A percentile compares a stretch with the other conserved stretches of the same genome.
Conservation (phyloP, 306 rosid species). For the Pueraria montana region DNA sequence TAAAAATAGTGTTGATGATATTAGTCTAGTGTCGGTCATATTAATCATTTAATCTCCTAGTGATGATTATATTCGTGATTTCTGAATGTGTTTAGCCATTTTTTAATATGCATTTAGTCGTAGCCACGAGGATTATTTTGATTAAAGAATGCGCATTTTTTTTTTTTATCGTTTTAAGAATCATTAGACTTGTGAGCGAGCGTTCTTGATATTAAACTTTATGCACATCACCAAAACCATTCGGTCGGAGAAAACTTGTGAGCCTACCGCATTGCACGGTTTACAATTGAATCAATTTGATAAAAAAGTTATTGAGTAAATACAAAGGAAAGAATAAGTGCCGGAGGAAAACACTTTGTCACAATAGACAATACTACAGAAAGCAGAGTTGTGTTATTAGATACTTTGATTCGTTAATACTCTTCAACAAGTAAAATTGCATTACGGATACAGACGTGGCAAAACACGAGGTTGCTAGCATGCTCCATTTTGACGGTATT, state of each 20-base stretch:
- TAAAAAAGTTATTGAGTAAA: constrained; percentile 15
- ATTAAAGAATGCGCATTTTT: background rate
- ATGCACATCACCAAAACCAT: no score
- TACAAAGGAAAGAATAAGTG: constrained; percentile 44
- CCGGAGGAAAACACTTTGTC: constrained; percentile 23
- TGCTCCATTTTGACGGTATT: background rate
- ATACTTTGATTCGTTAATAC: constrained; percentile 41
- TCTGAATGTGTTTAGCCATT: background rate
- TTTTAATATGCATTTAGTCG: background rate
- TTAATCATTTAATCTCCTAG: background rate
- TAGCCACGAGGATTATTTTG: background rate
- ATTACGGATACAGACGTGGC: background rate
- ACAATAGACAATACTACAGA: constrained; percentile 2
- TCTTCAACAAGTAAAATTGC: constrained; percentile 19
- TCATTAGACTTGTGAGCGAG: no score
- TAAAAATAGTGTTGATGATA: background rate
- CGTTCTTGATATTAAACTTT: background rate
- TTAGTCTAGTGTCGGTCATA: background rate
- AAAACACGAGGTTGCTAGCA: constrained; percentile 20
- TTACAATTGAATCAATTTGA: background rate
- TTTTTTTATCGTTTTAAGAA: no score
- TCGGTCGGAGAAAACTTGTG: no score
- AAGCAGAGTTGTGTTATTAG: constrained; percentile 17
- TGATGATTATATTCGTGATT: background rate
- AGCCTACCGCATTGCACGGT: background rate